Evolutionary conservation across 495 filamentous ascomycete species (phyloP), one percentile per base, ranked within the genome.

Genomic region (Xylaria palmicola): DNA sequence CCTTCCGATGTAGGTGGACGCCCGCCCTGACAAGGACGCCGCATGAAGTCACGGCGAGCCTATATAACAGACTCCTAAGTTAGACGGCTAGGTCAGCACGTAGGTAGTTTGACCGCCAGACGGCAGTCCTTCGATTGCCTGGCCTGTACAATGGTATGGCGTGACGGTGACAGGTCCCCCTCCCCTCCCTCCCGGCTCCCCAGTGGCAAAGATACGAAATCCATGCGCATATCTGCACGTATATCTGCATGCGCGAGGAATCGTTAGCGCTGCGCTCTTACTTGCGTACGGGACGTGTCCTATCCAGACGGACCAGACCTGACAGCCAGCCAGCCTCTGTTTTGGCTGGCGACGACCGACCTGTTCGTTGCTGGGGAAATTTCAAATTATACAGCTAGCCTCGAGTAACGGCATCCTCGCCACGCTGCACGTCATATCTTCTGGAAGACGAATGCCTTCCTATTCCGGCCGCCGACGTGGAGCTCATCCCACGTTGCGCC

Each of bases 371-470:
- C 24, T 26, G 3, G 40, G 17, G 53, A 56, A 44, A 44, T 43
- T 44, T 56, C 39, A 44, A 56, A 56, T 43, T 41, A 20, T 13
- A 34, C 20, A 6, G n/a, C 17, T 10, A 20, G 24, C 34, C 53
- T 10, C 19, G 26, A 55, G 44, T 44, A 56, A 44, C 39, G 22
- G 39, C 27, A 56, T 43, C 15, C 44, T 56, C 17, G 52, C 39
- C 20, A 29, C n/a, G 30, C 39, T 56, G 53, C 53, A 56, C 53
- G 53, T 34, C 53, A 56, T 56, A 30, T 56, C 27, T 56, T 39
- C 20, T 19, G 22, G 37, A 24, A 22, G 22, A 43, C 17, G 2
- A n/a, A 56, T 43, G 53, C 53, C 53, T 56, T 56, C 37, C 53
- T 56, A 56, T 56, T 44, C 17, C n/a, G 53, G 53, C 39, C 24